Evolutionary conservation across 352 stramenopile species (phyloP), one percentile per base, ranked within the genome.

Genomic region (Pythium periplocum): DNA sequence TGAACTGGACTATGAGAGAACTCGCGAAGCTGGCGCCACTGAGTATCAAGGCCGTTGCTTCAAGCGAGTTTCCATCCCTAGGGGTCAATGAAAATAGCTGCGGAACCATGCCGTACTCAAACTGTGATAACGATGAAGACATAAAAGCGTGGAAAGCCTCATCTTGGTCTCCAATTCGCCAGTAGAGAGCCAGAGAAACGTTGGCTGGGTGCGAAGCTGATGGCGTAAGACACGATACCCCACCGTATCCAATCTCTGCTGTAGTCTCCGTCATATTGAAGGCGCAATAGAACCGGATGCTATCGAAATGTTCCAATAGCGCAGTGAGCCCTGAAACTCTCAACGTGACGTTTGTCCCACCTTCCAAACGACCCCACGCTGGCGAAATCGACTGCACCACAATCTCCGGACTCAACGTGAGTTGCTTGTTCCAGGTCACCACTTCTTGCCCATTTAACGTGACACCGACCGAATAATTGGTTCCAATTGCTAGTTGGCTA

Each of bases 351-450:
- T 11, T 36, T 12, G 53, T 53, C 12, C 53, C 53, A 2, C 53
- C 53, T 53, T 59, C 53, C 4, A 47, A 9, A 31, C 26, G n/a
- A 4, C 53, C 53, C 53, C 53, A 59, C 10, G 43, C 40, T n/a
- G 45, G 44, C 37, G 12, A 12, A 30, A 53, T 9, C 2, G 31
- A 26, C 17, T 36, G 17, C 38, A 42, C 7, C 7, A 42, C 38
- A 8, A 42, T 12, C 12, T 42, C 38, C 7, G 38, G 38, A 42
- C 12, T 12, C 7, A 42, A 12, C 7, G 38, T 12, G 7, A 42
- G 38, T 42, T 42, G 38, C 38, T 42, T 37, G 45, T 35, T 42
- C 6, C 8, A 34, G 4, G 26, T 39, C 4, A 52, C 32, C n/a
- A 53, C 51, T 12, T 52, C 45, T 3, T 53, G 44, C 10, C 44